These are phyloP conservation scores for Ceratobasidium theobromae DNA, from an alignment of 1,284 basidiomycete species.

Conservation along the genomic window DNA sequence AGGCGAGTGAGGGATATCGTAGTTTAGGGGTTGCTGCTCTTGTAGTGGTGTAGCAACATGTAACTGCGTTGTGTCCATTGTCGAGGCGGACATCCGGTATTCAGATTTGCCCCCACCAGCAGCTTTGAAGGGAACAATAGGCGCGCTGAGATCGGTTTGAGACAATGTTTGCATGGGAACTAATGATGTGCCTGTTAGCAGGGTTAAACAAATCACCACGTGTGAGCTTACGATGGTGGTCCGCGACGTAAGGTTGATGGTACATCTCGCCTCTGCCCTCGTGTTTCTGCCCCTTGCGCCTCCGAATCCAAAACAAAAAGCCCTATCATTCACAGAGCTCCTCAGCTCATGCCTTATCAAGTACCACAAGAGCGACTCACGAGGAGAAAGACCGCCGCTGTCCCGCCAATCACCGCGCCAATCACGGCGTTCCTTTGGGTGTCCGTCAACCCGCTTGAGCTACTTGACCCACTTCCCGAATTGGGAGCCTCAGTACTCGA, in stretches of 20 bases:
- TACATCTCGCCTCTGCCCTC: not conserved
- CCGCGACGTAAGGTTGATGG: not conserved
- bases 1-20: not conserved
- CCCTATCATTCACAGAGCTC: not conserved
- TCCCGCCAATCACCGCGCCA: constrained; percentile 8
- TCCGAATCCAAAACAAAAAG: constrained; percentile 1
- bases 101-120: not conserved
- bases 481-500: not conserved
- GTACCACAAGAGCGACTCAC: not conserved
- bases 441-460: not conserved
- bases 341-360: not conserved
- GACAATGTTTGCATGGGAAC: constrained; percentile 30
- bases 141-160: constrained; percentile 16
- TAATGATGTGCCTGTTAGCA: not conserved
- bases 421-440: constrained; percentile 13
- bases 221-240: not conserved
- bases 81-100: constrained; percentile 28
- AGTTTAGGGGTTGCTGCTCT: constrained; percentile 7
- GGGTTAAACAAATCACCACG: not conserved
- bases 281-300: not conserved
- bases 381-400: not conserved
- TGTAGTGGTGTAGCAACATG: constrained; percentile 13
- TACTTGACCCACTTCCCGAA: not conserved
- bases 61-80: constrained; percentile 19
- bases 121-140: not conserved